Percentiles rank a stretch among this genome's conserved stretches.
Conservation (phyloP, 495 filamentous ascomycete species). For the Trichoderma reesei region DNA sequence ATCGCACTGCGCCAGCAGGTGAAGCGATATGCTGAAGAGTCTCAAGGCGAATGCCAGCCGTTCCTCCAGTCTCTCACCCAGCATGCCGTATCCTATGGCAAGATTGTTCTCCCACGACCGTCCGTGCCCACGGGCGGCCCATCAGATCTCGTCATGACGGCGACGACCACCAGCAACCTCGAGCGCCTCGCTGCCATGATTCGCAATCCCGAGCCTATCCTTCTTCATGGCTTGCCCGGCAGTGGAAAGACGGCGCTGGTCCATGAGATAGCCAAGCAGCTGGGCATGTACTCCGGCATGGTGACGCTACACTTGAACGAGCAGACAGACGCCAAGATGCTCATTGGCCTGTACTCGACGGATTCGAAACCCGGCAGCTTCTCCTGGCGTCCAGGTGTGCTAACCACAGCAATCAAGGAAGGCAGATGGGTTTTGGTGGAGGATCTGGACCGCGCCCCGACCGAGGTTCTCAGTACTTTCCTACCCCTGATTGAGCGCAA, state of each 20-base stretch:
- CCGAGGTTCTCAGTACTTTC: conserved; percentile 83
- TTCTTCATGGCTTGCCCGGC: conserved; percentile 76
- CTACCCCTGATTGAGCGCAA: conserved; percentile 82
- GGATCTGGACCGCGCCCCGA: conserved; percentile 92
- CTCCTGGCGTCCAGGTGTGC: conserved; percentile 82
- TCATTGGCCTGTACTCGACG: conserved; percentile 90
- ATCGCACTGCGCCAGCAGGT: not conserved
- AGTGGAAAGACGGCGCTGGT: conserved; percentile 83
- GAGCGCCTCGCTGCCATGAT: conserved; percentile 55
- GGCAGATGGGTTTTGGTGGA: conserved; percentile 95
- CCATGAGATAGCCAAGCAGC: conserved; percentile 67
- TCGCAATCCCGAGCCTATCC: conserved; percentile 53
- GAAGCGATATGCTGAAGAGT: conserved; percentile 13
- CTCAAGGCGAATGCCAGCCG: conserved; percentile 12
- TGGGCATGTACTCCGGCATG: conserved; percentile 65
- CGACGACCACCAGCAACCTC: conserved; percentile 61
- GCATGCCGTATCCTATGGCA: conserved; percentile 40
- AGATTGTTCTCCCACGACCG: conserved; percentile 58
- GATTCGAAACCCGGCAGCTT: conserved; percentile 76
- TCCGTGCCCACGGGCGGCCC: conserved; percentile 37
- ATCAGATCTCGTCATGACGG: conserved; percentile 58
- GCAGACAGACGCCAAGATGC: conserved; percentile 91
- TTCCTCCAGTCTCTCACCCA: conserved; percentile 28
- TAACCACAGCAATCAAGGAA: conserved; percentile 87
- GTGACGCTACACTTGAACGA: conserved; percentile 92